Evolutionary conservation across 495 filamentous ascomycete genomes (phyloP).

Genomic region (Cercophora scortea): DNA sequence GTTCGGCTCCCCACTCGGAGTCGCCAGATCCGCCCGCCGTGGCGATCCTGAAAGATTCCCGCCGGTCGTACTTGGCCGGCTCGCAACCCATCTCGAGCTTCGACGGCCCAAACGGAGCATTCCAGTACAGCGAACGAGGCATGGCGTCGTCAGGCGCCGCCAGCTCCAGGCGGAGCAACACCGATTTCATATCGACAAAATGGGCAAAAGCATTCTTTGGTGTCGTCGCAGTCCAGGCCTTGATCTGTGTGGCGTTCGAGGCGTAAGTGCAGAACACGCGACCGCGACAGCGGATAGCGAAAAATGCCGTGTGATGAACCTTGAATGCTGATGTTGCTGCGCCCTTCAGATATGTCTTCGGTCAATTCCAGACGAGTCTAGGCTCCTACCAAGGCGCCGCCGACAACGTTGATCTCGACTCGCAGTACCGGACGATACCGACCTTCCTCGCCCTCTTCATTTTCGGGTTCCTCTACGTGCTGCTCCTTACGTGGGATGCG

Average conservation of each 20-base stretch:
- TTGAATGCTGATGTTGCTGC: conserved; percentile 4
- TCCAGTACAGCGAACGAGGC: conserved; percentile 18
- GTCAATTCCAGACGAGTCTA: conserved; percentile 52
- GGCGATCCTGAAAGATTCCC: conserved; percentile 29
- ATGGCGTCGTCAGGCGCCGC: conserved; percentile 13
- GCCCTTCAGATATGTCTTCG: conserved; percentile 62
- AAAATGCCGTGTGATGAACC: neutral
- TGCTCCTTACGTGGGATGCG: conserved; percentile 86
- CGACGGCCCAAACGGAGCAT: conserved; percentile 20
- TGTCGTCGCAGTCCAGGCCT: conserved; percentile 65
- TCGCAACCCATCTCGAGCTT: conserved; percentile 27
- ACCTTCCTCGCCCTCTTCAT: conserved; percentile 95
- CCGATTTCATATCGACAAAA: conserved; percentile 66
- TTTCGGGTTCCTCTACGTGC: conserved; percentile 89
- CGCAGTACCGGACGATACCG: conserved; percentile 61
- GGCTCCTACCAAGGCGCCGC: neutral
- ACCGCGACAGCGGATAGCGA: neutral
- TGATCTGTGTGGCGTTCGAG: conserved; percentile 75
- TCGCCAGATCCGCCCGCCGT: conserved; percentile 23
- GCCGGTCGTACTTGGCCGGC: conserved; percentile 31
- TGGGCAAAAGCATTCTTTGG: conserved; percentile 88
- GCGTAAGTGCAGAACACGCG: conserved; percentile 49
- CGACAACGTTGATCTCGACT: conserved; percentile 14
- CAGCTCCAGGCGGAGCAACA: conserved; percentile 26
- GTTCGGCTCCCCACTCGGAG: conserved; percentile 21